Percentiles rank a stretch among this genome's conserved stretches.
Conservation (phyloP, 2,329 filamentous ascomycete genomes). For the Colletotrichum navitas region DNA sequence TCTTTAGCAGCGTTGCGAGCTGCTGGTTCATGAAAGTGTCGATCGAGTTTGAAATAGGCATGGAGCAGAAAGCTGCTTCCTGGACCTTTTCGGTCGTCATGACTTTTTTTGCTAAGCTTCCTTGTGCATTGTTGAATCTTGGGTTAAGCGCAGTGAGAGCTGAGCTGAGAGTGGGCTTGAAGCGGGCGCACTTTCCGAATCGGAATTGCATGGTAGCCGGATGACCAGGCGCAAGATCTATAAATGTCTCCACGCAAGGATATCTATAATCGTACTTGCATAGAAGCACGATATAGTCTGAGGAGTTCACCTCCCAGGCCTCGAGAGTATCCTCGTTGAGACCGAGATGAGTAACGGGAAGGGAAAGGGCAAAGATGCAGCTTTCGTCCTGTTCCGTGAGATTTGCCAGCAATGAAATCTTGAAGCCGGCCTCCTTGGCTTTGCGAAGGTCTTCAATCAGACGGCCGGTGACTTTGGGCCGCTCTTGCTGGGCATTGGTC, state of each 20-base stretch:
- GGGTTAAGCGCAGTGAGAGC: slow-evolving; percentile 64
- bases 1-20: slow-evolving; percentile 72
- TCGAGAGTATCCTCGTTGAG: slow-evolving; percentile 80
- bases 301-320: slow-evolving; percentile 78
- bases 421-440: slow-evolving; percentile 76
- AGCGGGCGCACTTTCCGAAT: slow-evolving; percentile 76
- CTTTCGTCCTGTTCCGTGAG: slow-evolving; percentile 53
- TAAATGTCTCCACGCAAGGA: slow-evolving; percentile 66
- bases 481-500: slow-evolving; percentile 49
- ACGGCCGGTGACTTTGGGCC: slow-evolving; percentile 51
- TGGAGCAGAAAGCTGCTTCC: slow-evolving; percentile 58
- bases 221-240: slow-evolving; percentile 54
- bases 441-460: slow-evolving; percentile 67
- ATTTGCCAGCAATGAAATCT: slow-evolving; percentile 71
- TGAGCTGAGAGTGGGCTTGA: slow-evolving; percentile 75
- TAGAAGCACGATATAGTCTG: slow-evolving; percentile 81
- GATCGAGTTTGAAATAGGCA: slow-evolving; percentile 80
- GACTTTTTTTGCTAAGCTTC: not conserved
- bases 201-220: slow-evolving; percentile 64
- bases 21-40: slow-evolving; percentile 75
- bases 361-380: slow-evolving; percentile 74
- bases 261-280: slow-evolving; percentile 76
- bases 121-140: slow-evolving; percentile 25
- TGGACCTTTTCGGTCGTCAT: not conserved
- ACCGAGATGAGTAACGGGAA: slow-evolving; percentile 76